These are phyloP conservation scores for Microglena sp. DNA, from an alignment of 139 green algal species.

Conservation along the genomic window DNA sequence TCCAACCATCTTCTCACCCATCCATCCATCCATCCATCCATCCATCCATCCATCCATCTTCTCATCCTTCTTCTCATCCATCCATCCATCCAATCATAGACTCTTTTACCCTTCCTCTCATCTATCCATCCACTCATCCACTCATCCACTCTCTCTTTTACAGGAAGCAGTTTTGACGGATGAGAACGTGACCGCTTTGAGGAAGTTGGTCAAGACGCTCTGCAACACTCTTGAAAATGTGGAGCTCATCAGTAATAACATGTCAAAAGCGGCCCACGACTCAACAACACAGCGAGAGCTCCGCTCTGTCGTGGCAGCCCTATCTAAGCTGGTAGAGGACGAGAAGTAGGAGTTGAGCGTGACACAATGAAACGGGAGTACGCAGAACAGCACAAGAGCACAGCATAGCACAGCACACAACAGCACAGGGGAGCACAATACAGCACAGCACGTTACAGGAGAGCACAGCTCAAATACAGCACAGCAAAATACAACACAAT, in stretches of 20 bases:
- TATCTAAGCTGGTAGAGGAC: conserved; percentile 73
- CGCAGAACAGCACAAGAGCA: no score
- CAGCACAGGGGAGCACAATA: no score
- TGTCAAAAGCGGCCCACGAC: conserved; percentile 64
- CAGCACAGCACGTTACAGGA: no score
- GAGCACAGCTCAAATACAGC: no score
- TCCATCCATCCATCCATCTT: no score
- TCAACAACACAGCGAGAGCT: conserved; percentile 66
- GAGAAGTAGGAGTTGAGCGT: no score
- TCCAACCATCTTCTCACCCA: no score
- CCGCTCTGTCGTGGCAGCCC: conserved; percentile 77
- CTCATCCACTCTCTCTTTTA: background rate
- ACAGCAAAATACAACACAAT: no score
- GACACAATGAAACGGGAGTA: no score
- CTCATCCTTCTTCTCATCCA: no score
- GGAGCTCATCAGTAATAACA: conserved; percentile 53
- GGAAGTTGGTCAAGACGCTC: conserved; percentile 66
- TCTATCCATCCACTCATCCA: background rate
- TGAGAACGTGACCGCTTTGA: conserved; percentile 79
- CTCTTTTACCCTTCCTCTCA: background rate
- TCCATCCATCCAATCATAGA: background rate
- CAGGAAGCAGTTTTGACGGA: conserved; percentile 70
- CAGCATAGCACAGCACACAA: no score
- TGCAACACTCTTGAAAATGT: conserved; percentile 65
- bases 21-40: background rate